Conservation (phyloP, 2,329 filamentous ascomycete species). For the Neodidymelliopsis sp. region DNA sequence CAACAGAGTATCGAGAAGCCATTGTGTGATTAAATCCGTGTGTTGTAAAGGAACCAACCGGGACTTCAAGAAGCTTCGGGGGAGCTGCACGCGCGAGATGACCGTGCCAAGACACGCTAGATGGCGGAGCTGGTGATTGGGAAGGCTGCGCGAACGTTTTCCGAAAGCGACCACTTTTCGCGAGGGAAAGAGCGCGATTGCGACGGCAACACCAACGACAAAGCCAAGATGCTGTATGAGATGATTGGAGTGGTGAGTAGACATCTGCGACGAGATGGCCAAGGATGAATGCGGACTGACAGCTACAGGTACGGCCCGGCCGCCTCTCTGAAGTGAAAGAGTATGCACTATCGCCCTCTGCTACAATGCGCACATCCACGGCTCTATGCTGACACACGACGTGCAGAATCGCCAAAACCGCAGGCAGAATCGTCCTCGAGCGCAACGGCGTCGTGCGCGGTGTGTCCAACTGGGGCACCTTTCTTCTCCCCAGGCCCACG, state of each 20-base stretch:
- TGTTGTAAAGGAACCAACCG: constrained; percentile 20
- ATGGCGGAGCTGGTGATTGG: constrained; percentile 17
- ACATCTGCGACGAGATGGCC: background rate
- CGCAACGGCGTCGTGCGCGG: constrained; percentile 90
- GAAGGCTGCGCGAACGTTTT: constrained; percentile 25
- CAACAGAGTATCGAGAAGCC: constrained; percentile 45
- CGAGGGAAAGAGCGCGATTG: constrained; percentile 16
- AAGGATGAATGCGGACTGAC: constrained; percentile 14
- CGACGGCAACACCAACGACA: constrained; percentile 14
- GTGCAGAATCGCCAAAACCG: constrained; percentile 81
- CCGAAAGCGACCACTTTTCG: constrained; percentile 29
- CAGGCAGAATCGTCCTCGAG: constrained; percentile 82
- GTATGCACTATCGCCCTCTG: constrained; percentile 59
- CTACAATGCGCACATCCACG: background rate
- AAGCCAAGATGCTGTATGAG: constrained; percentile 85
- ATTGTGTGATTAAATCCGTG: constrained; percentile 33
- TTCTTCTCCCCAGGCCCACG: constrained; percentile 80
- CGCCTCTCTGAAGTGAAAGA: constrained; percentile 93
- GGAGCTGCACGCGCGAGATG: constrained; percentile 12
- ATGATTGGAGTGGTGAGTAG: constrained; percentile 86
- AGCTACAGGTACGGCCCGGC: constrained; percentile 82
- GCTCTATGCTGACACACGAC: constrained; percentile 27
- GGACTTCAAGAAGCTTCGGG: constrained; percentile 8
- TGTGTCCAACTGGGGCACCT: constrained; percentile 94
- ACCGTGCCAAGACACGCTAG: constrained; percentile 16